Percentiles rank a stretch among this genome's conserved stretches.
These are phyloP conservation scores for Pestalotiopsis sp. DNA, from an alignment of 2,329 filamentous ascomycete genomes.

Conservation along the genomic window DNA sequence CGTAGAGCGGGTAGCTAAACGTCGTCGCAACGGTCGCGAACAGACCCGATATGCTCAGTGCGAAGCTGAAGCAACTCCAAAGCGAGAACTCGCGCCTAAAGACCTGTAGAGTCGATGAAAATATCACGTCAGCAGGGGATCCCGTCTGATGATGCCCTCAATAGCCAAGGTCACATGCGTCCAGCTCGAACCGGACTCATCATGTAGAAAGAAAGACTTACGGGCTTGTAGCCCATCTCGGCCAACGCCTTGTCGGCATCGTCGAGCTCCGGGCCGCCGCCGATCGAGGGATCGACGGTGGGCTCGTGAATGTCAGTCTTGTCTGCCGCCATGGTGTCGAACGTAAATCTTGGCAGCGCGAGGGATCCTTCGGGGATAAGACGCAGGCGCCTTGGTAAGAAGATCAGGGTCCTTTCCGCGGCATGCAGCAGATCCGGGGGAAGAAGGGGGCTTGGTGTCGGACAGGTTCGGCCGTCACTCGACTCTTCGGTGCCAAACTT, in stretches of 20 bases:
- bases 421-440: background rate
- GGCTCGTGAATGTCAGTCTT: background rate
- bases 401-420: background rate
- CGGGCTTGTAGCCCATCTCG: slow-evolving; percentile 37
- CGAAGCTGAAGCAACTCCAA: slow-evolving; percentile 59
- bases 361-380: background rate
- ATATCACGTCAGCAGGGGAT: background rate
- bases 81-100: slow-evolving; percentile 61
- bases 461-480: background rate
- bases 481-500: background rate
- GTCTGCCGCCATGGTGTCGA: background rate
- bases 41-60: slow-evolving; percentile 55
- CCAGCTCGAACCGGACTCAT: background rate
- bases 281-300: background rate
- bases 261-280: slow-evolving; percentile 10
- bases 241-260: slow-evolving; percentile 33
- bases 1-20: slow-evolving; percentile 51
- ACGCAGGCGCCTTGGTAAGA: background rate
- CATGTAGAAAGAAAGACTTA: slow-evolving; percentile 16
- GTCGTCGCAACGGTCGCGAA: slow-evolving; percentile 58
- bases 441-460: background rate
- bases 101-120: slow-evolving; percentile 33
- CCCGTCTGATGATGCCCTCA: background rate
- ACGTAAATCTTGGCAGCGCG: background rate
- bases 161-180: background rate